Conservation (phyloP, 2,329 filamentous ascomycete genomes). For the Byssochlamys sp. region DNA sequence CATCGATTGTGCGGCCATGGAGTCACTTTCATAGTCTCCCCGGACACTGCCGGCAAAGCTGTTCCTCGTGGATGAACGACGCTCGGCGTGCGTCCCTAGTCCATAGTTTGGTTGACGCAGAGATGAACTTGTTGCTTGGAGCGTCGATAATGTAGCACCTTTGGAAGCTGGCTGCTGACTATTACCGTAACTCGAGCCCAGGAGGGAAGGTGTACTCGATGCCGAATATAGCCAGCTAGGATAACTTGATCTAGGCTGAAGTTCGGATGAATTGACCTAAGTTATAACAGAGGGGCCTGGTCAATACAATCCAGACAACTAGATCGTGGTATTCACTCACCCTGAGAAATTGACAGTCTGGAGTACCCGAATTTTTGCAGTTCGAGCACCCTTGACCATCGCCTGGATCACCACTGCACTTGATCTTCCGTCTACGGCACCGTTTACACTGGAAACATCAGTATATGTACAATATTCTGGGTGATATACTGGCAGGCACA, state of each 20-base stretch:
- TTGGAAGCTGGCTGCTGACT: not conserved
- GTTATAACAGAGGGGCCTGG: not conserved
- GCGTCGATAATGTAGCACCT: slow-evolving; percentile 5
- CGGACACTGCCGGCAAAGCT: slow-evolving; percentile 13
- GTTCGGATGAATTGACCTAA: slow-evolving; percentile 25
- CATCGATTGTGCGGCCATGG: slow-evolving; percentile 20
- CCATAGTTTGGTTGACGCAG: slow-evolving; percentile 19
- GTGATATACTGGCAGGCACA: slow-evolving; percentile 1
- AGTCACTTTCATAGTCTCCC: slow-evolving; percentile 26
- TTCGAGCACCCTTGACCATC: slow-evolving; percentile 71
- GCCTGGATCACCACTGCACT: slow-evolving; percentile 76
- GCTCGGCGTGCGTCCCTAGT: slow-evolving; percentile 11
- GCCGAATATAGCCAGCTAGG: slow-evolving; percentile 21
- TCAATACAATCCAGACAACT: not conserved
- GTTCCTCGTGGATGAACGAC: slow-evolving; percentile 14
- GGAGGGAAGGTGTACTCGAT: slow-evolving; percentile 8
- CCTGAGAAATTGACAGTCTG: slow-evolving; percentile 66
- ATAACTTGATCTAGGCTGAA: slow-evolving; percentile 15
- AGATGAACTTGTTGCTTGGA: slow-evolving; percentile 10
- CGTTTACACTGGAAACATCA: slow-evolving; percentile 60
- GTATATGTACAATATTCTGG: slow-evolving; percentile 2
- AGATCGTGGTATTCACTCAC: slow-evolving; percentile 37
- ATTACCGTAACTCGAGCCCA: slow-evolving; percentile 11
- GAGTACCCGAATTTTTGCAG: slow-evolving; percentile 62
- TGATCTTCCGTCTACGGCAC: slow-evolving; percentile 88